Evolutionary conservation across 805 yeast species (phyloP).

Genomic region (Sugiyamaella floridensis): DNA sequence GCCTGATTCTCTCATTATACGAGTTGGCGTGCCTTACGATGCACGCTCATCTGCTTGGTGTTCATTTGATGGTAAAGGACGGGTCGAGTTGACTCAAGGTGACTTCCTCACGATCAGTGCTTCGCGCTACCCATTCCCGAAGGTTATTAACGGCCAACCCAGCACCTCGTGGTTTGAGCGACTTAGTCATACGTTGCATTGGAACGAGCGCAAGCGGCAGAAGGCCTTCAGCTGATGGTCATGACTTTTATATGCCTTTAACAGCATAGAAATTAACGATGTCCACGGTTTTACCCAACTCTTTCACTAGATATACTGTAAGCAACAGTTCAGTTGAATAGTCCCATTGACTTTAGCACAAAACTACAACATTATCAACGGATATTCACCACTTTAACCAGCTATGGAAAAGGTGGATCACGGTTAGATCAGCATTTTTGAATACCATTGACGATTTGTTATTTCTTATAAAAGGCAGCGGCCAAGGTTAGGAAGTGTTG

Average conservation of each 20-base stretch:
- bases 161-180: conserved; percentile 75
- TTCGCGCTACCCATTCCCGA: conserved; percentile 89
- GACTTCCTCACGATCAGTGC: conserved; percentile 82
- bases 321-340: no score
- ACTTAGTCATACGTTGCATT: conserved; percentile 79
- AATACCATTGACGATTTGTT: no score
- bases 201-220: conserved; percentile 90
- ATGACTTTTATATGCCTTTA: not conserved
- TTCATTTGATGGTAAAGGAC: conserved; percentile 85
- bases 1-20: conserved; percentile 80
- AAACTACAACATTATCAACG: no score
- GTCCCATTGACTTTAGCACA: no score
- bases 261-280: not conserved
- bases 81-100: conserved; percentile 76
- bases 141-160: conserved; percentile 55
- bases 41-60: conserved; percentile 95
- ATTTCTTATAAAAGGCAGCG: no score
- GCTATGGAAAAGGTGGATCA: no score
- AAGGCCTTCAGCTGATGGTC: conserved; percentile 41
- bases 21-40: conserved; percentile 70
- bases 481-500: no score
- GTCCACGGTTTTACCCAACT: not conserved
- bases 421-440: no score
- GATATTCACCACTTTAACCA: no score
- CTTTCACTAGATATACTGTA: no score